Conservation (phyloP, 371 early-diverging fungal species). For the Circinella minor region DNA sequence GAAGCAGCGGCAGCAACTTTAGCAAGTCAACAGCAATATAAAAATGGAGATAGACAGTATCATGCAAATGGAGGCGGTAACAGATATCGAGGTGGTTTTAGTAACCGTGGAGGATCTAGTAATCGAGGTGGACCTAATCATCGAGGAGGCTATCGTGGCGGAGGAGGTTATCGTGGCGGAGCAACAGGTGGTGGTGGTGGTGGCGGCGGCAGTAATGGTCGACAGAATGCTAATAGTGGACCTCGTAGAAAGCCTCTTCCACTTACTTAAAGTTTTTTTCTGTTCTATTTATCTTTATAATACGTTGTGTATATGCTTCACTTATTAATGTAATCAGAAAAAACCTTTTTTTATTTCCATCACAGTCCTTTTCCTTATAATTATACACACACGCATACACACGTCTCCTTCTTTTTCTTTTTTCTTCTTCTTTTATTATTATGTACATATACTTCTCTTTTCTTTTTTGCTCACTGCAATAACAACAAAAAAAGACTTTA, state of each 20-base stretch:
- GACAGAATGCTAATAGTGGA: not conserved
- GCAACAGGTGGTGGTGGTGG: too few species aligned
- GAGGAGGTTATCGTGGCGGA: not conserved
- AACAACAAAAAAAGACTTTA: not conserved
- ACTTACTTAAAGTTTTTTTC: not conserved
- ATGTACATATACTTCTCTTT: not conserved
- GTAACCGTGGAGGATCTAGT: not conserved
- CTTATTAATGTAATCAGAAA: too few species aligned
- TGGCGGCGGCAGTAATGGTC: not conserved
- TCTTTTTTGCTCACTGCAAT: not conserved
- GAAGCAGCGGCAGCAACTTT: conserved; percentile 54
- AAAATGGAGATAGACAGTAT: not conserved
- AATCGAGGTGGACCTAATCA: not conserved
- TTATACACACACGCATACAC: not conserved
- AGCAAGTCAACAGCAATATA: conserved; percentile 50
- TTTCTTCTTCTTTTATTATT: not conserved
- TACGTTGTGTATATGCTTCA: too few species aligned
- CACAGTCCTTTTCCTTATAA: not conserved
- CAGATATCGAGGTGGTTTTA: not conserved
- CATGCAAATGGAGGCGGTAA: not conserved
- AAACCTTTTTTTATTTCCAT: not conserved
- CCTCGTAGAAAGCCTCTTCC: not conserved
- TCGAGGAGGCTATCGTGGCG: not conserved
- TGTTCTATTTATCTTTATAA: not conserved
- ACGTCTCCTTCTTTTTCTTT: not conserved